phyloP scores from a whole-genome alignment of 192 early-diverging fungal genomes.

The Diversispora eburnea region DNA sequence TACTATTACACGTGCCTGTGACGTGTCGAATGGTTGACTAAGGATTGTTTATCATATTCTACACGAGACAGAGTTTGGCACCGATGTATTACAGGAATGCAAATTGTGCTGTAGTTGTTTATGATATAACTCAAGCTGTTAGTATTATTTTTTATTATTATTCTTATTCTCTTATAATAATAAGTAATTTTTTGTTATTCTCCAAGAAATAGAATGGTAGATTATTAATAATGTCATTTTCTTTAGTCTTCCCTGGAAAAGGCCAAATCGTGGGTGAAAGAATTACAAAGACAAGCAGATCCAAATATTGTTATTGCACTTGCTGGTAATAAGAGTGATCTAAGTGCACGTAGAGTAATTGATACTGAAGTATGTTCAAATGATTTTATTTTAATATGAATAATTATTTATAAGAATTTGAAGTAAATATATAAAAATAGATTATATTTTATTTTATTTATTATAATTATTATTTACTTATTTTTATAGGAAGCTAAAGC shows the following conservation, averaged over 20 bases:
- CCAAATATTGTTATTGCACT: conserved; percentile 72
- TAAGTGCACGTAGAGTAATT: conserved; percentile 63
- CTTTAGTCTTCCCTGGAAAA: conserved; percentile 61
- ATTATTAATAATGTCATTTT: not conserved
- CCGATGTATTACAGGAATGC: conserved; percentile 76
- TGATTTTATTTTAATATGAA: not conserved
- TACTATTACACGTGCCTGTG: not conserved
- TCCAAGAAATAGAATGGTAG: too few species aligned
- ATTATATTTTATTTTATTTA: not conserved
- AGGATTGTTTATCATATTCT: not conserved
- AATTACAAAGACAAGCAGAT: conserved; percentile 69
- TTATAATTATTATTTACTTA: not conserved
- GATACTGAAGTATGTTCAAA: conserved; percentile 50
- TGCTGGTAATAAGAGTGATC: conserved; percentile 66
- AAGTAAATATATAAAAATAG: not conserved
- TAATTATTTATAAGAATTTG: too few species aligned
- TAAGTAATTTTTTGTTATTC: too few species aligned
- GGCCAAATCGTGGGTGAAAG: conserved; percentile 71
- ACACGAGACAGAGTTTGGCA: conserved; percentile 52
- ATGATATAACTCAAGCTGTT: conserved; percentile 72
- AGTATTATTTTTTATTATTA: conserved; percentile 10
- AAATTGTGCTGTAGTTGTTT: conserved; percentile 68
- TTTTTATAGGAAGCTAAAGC: conserved; percentile 52
- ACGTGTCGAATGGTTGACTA: too few species aligned
- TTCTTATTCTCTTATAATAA: too few species aligned